phyloP scores from a whole-genome alignment of 2,329 filamentous ascomycete species.

The Sporothrix sp. region DNA sequence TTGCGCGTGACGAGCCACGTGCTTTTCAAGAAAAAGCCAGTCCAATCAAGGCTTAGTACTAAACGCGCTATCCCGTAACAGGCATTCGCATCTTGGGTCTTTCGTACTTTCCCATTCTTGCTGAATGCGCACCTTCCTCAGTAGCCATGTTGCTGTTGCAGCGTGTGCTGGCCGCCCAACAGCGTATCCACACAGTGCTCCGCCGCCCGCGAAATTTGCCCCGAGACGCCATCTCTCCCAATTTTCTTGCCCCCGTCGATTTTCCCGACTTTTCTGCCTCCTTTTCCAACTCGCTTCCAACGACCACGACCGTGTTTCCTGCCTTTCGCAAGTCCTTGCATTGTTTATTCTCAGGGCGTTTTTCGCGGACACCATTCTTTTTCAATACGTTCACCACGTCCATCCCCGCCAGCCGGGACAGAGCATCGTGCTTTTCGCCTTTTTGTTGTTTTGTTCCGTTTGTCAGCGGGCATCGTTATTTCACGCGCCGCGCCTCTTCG shows the following conservation, averaged over 20 bases:
- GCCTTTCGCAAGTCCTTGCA: conserved; percentile 1
- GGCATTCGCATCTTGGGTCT: neutral
- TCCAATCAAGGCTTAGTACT: too few relatives aligned
- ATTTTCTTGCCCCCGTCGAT: conserved; percentile 8
- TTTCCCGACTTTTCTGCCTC: conserved; percentile 8
- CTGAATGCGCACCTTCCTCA: too few relatives aligned
- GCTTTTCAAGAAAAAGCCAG: too few relatives aligned
- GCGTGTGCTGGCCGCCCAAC: neutral
- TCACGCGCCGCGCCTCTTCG: neutral
- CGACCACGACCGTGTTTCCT: neutral
- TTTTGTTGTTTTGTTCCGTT: neutral
- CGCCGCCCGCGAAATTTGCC: conserved; percentile 10
- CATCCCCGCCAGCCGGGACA: neutral
- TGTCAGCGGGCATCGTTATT: neutral
- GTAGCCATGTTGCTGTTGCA: too few relatives aligned
- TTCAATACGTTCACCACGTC: too few relatives aligned
- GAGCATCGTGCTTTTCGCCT: neutral
- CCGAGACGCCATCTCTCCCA: conserved; percentile 10
- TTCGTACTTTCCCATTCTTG: neutral
- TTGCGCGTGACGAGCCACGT: too few relatives aligned
- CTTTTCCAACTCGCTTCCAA: conserved; percentile 1
- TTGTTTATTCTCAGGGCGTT: conserved; percentile 5
- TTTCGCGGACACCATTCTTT: neutral
- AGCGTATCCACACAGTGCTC: neutral
- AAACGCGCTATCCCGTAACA: too few relatives aligned